Conservation (phyloP, 768 basidiomycete genomes). For the Leccinellum luteum region DNA sequence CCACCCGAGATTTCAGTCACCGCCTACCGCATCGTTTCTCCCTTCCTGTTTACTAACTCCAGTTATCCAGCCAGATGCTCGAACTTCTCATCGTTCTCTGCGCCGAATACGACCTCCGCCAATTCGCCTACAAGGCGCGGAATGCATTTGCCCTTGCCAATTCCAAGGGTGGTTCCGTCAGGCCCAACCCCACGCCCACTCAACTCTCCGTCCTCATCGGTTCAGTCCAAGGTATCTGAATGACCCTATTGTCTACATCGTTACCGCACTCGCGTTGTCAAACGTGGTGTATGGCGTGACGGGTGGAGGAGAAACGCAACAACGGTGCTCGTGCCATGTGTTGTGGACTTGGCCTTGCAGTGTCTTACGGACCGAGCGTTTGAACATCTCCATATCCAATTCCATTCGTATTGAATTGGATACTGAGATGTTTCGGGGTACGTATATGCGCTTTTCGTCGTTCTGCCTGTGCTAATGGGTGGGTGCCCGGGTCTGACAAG, state of each 20-base stretch:
- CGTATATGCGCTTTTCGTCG: not conserved
- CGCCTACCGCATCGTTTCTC: no score
- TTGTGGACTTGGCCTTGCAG: not conserved
- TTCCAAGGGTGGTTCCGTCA: conserved; percentile 6
- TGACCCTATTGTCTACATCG: not conserved
- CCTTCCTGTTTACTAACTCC: no score
- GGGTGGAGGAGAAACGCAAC: not conserved
- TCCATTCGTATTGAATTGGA: no score
- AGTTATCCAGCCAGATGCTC: no score
- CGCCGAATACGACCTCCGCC: not conserved
- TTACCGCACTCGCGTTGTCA: not conserved
- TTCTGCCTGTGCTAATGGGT: no score
- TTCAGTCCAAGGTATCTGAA: not conserved
- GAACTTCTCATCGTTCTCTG: not conserved
- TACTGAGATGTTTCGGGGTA: conserved; percentile 14
- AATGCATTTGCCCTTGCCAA: not conserved
- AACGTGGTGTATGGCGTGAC: not conserved
- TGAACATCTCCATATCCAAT: conserved; percentile 6
- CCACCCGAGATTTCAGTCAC: no score
- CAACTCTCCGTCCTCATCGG: not conserved
- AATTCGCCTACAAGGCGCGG: not conserved
- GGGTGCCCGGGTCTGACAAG: no score
- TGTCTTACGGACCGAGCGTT: not conserved
- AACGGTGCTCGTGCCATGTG: not conserved
- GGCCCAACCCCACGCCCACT: conserved; percentile 2